phyloP scores from a whole-genome alignment of 176 grass and related monocot genomes.

The Miscanthus lutarioriparius region DNA sequence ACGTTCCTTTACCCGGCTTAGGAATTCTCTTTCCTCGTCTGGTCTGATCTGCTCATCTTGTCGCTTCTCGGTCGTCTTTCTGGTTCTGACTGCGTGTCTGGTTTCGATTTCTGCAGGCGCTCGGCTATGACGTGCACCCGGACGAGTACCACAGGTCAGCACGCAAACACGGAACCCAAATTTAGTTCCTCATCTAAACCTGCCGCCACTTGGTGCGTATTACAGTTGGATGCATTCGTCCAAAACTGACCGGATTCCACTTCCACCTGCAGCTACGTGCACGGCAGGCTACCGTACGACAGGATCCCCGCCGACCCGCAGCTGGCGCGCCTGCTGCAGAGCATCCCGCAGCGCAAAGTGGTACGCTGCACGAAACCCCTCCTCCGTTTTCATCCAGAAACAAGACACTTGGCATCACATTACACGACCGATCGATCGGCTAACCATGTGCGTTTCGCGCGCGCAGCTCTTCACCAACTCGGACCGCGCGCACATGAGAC shows the following conservation, averaged over 20 bases:
- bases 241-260: not conserved
- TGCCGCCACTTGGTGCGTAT: not conserved
- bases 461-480: slow-evolving; percentile 93
- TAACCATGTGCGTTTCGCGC: not conserved
- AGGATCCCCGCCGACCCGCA: slow-evolving; percentile 58
- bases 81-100: not conserved
- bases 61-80: no score
- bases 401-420: not conserved
- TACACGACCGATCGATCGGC: not conserved
- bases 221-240: not conserved
- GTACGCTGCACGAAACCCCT: not conserved
- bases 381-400: not conserved
- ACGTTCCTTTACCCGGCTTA: no score
- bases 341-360: slow-evolving; percentile 82
- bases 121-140: slow-evolving; percentile 83
- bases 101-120: slow-evolving; percentile 49
- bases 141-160: slow-evolving; percentile 95
- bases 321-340: slow-evolving; percentile 56
- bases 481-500: slow-evolving; percentile 63
- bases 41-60: no score
- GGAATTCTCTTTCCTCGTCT: no score
- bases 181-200: not conserved
- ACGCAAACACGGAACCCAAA: not conserved
- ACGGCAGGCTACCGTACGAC: slow-evolving; percentile 82
- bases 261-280: slow-evolving; percentile 65